Evolutionary conservation across 345 rosid genomes (phyloP).

Genomic region (Ceriops tagal): DNA sequence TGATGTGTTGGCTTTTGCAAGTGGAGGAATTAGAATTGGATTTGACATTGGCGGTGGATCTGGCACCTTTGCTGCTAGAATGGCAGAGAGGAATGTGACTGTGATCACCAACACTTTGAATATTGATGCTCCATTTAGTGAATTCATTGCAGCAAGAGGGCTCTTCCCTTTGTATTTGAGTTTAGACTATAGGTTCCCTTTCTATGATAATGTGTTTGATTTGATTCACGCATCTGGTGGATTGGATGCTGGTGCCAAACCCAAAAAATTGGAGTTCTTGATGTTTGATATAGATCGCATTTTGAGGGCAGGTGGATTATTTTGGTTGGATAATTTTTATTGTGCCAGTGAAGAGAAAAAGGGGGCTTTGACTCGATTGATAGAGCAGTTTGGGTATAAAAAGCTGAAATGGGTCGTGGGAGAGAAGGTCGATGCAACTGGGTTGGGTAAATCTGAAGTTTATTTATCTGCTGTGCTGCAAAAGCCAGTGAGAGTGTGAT

Average conservation of each 20-base stretch:
- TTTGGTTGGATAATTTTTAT: slow-evolving; percentile 82
- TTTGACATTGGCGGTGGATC: slow-evolving; percentile 87
- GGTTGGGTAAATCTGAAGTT: slow-evolving; percentile 49
- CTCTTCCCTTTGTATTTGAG: slow-evolving; percentile 82
- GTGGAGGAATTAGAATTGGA: slow-evolving; percentile 74
- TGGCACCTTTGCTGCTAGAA: slow-evolving; percentile 83
- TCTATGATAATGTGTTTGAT: slow-evolving; percentile 84
- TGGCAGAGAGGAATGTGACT: slow-evolving; percentile 91
- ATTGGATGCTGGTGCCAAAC: slow-evolving; percentile 60
- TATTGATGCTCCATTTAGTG: slow-evolving; percentile 70
- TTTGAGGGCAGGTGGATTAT: slow-evolving; percentile 72
- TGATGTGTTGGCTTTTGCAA: slow-evolving; percentile 67
- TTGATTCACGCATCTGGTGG: slow-evolving; percentile 64
- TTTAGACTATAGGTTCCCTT: slow-evolving; percentile 86
- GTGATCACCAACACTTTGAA: slow-evolving; percentile 66
- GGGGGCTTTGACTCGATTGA: slow-evolving; percentile 60
- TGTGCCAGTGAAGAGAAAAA: slow-evolving; percentile 71
- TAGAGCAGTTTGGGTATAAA: slow-evolving; percentile 83
- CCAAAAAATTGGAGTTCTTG: slow-evolving; percentile 84
- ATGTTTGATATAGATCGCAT: slow-evolving; percentile 90
- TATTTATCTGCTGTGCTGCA: slow-evolving; percentile 87
- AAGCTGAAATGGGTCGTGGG: slow-evolving; percentile 95
- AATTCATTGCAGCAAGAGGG: slow-evolving; percentile 83
- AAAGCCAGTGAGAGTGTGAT: slow-evolving; percentile 63
- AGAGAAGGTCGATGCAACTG: slow-evolving; percentile 58